Conservation (phyloP, 192 early-diverging fungal genomes). For the Coemansia sp. region DNA sequence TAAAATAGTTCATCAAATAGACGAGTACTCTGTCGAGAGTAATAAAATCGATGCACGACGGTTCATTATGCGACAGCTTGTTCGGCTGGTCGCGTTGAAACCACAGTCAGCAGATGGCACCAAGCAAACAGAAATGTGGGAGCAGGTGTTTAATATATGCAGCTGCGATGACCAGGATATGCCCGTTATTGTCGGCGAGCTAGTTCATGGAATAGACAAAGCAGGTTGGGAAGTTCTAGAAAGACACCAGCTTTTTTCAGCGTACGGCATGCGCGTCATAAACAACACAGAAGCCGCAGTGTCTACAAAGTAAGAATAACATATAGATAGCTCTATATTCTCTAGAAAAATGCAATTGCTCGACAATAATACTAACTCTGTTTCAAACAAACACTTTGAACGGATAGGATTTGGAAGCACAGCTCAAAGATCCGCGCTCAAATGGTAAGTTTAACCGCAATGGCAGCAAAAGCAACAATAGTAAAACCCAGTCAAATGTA, state of each 20-base stretch:
- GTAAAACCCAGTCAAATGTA: too few species aligned
- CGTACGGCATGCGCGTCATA: constrained; percentile 18
- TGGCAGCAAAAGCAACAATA: not conserved
- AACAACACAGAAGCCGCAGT: constrained; percentile 1
- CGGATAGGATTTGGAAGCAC: constrained; percentile 36
- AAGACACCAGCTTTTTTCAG: constrained; percentile 18
- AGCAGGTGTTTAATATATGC: constrained; percentile 28
- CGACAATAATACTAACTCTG: not conserved
- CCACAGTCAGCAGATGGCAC: not conserved
- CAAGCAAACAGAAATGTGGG: constrained; percentile 18
- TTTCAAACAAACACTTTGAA: not conserved
- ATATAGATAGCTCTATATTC: not conserved
- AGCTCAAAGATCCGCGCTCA: constrained; percentile 27
- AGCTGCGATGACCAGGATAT: constrained; percentile 9
- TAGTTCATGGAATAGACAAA: constrained; percentile 28
- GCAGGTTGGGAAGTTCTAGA: constrained; percentile 35
- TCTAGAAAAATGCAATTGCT: not conserved
- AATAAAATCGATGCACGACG: constrained; percentile 10
- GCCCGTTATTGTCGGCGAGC: constrained; percentile 10
- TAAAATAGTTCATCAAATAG: not conserved
- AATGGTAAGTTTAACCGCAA: constrained; percentile 26
- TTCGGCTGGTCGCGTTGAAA: constrained; percentile 3
- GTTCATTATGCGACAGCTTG: constrained; percentile 24
- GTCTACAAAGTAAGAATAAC: constrained; percentile 24
- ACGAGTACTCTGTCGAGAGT: not conserved